These are phyloP conservation scores for Camellia japonica DNA, from an alignment of 148 eudicot species.

Conservation along the genomic window DNA sequence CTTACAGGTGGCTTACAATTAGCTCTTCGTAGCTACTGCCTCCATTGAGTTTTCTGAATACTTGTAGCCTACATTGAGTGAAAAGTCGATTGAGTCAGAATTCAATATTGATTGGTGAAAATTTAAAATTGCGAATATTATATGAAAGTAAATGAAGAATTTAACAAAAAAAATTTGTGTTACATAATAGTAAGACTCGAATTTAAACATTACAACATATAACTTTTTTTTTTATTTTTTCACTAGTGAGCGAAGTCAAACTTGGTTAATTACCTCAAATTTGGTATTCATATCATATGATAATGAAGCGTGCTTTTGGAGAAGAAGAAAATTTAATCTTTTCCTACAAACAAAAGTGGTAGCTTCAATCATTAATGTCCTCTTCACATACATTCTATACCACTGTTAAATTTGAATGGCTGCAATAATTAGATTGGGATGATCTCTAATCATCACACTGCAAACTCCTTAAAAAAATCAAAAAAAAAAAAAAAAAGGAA, in stretches of 20 bases:
- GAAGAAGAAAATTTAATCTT: background rate
- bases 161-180: too few relatives aligned
- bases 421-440: background rate
- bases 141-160: too few relatives aligned
- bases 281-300: background rate
- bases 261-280: background rate
- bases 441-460: background rate
- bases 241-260: too few relatives aligned
- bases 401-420: background rate
- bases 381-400: background rate
- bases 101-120: background rate
- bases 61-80: background rate
- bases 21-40: too few relatives aligned
- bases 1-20: too few relatives aligned
- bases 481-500: too few relatives aligned
- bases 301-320: conserved; percentile 17
- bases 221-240: too few relatives aligned
- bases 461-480: background rate
- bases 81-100: too few relatives aligned
- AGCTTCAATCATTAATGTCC: conserved; percentile 16
- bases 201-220: too few relatives aligned
- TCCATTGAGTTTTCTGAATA: background rate
- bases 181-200: too few relatives aligned
- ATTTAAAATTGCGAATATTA: background rate
- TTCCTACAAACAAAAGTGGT: background rate